These are phyloP conservation scores for Termitomyces sp. DNA, from an alignment of 768 basidiomycete species.

Conservation along the genomic window DNA sequence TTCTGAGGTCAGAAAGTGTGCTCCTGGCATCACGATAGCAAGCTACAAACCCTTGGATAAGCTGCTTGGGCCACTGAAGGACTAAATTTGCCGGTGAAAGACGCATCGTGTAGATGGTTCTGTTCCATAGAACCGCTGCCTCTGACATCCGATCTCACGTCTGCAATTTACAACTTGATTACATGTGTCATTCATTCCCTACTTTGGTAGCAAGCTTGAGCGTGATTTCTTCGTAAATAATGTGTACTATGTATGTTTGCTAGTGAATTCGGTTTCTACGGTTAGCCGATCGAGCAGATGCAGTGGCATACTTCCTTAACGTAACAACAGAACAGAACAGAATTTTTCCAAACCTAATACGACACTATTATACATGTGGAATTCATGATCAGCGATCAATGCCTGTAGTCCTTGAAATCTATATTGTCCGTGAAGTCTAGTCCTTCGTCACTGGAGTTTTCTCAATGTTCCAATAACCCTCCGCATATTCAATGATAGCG, in stretches of 20 bases:
- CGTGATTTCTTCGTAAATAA: background rate
- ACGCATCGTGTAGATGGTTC: background rate
- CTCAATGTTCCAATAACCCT: constrained; percentile 81
- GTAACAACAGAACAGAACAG: background rate
- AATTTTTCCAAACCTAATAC: background rate
- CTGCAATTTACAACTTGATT: background rate
- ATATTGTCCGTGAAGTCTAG: background rate
- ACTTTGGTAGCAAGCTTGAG: no score
- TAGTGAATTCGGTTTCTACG: background rate
- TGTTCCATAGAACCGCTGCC: background rate
- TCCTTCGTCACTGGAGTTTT: constrained; percentile 23
- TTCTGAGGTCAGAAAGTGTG: background rate
- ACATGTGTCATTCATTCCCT: no score
- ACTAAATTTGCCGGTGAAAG: background rate
- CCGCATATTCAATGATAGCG: constrained; percentile 88
- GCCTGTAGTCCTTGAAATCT: background rate
- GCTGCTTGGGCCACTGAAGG: background rate
- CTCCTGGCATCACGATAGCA: background rate
- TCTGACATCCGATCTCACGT: background rate
- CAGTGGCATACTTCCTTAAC: background rate
- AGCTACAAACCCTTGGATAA: background rate
- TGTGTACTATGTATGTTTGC: background rate
- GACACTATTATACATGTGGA: background rate
- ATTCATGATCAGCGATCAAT: background rate
- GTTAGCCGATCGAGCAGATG: background rate